Conservation (phyloP, 1,139 yeast genomes). For the Scheffersomyces illinoinensis region DNA sequence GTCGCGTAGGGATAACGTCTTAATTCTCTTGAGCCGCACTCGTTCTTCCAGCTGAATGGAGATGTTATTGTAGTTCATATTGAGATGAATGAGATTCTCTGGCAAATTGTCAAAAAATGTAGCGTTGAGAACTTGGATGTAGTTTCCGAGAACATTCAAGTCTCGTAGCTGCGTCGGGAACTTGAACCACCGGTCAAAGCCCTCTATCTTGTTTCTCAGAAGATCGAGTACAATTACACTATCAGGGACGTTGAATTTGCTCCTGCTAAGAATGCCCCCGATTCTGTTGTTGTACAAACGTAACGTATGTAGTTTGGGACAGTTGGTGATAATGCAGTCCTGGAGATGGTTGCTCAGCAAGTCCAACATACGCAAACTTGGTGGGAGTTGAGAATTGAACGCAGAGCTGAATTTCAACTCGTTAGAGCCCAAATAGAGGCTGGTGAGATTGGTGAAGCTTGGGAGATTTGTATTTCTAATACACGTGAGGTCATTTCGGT, state of each 20-base stretch:
- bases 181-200: neutral
- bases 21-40: neutral
- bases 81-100: neutral
- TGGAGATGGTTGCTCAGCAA: slow-evolving; percentile 1
- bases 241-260: neutral
- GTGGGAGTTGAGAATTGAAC: neutral
- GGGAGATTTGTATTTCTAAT: neutral
- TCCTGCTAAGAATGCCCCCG: neutral
- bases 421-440: neutral
- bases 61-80: neutral
- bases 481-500: neutral
- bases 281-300: neutral
- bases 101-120: neutral
- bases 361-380: neutral
- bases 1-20: neutral
- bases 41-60: neutral
- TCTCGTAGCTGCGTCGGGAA: neutral
- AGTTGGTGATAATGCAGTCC: neutral
- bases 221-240: neutral
- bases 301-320: neutral
- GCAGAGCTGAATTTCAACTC: neutral
- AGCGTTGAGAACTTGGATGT: neutral
- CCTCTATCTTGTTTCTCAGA: neutral
- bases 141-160: neutral
- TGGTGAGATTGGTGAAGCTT: neutral